Conservation (phyloP, 257 asterid species). For the Cordia subcordata region DNA sequence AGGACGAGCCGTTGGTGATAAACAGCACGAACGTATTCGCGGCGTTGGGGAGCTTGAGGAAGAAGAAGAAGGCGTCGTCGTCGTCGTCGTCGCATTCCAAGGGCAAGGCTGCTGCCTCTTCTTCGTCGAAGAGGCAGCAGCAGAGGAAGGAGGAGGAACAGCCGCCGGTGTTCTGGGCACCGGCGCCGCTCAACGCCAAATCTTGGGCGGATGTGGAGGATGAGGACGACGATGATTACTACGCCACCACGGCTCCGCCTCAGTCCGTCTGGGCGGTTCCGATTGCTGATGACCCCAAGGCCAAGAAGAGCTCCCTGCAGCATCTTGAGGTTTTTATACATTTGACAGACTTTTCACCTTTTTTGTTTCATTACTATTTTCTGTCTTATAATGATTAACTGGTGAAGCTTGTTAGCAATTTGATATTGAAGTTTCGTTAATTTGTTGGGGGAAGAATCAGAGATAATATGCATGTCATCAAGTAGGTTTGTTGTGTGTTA, state of each 20-base stretch:
- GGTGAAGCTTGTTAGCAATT: too few species aligned
- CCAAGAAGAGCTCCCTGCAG: slow-evolving; percentile 22
- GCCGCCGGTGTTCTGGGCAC: slow-evolving; percentile 77
- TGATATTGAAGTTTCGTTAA: too few species aligned
- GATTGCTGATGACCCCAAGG: slow-evolving; percentile 24
- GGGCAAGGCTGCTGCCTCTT: slow-evolving; percentile 30
- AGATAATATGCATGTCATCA: too few species aligned
- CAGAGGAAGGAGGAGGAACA: slow-evolving; percentile 27
- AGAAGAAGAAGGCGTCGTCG: slow-evolving; percentile 60
- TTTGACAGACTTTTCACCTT: neutral
- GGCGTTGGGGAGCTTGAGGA: slow-evolving; percentile 76
- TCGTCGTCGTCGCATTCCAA: slow-evolving; percentile 31
- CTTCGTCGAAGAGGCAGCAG: slow-evolving; percentile 20
- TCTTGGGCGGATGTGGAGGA: slow-evolving; percentile 98
- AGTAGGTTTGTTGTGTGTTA: too few species aligned
- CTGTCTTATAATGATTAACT: too few species aligned
- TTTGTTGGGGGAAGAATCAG: too few species aligned
- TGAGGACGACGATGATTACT: slow-evolving; percentile 92
- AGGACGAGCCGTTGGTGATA: slow-evolving; percentile 66
- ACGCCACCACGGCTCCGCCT: slow-evolving; percentile 88
- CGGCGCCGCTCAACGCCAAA: slow-evolving; percentile 75
- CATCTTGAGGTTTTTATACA: slow-evolving; percentile 47
- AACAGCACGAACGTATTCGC: slow-evolving; percentile 85
- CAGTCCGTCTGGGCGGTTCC: slow-evolving; percentile 52
- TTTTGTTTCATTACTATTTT: neutral